Evolutionary conservation across 768 basidiomycete genomes (phyloP), one percentile per base, ranked within the genome.

Genomic region (Tricholoma sp.): DNA sequence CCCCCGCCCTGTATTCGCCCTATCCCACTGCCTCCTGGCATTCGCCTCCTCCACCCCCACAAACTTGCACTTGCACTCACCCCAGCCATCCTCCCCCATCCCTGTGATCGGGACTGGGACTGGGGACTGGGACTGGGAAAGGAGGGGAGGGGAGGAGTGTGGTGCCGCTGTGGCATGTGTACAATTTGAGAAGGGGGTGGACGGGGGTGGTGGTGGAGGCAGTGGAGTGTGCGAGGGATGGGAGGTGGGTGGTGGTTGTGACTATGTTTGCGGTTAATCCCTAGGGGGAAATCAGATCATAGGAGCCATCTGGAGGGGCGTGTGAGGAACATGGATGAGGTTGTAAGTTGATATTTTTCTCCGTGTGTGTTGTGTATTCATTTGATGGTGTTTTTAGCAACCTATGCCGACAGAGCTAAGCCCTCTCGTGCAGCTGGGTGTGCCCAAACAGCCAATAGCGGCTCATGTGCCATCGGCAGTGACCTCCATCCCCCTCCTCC

Each of bases 241-340:
- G 84, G 18, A 6, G 39, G n/a, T 92, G 88, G 87, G 68, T 84
- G n/a, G 89, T 82, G 2, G 68, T 91, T 34, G 81, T 77, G 15
- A 90, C 86, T 6, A 41, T 92, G 0, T 93, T 91, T 64, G 81
- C 86, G 6, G 74, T 85, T 6, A 88, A 91, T 66, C 89, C 89
- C 4, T 85, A 86, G 89, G 1, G 88, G 92, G 3, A 74, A 74
- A 33, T 74, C 86, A 1, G 85, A 91, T 70, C 70, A 80, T 33
- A 67, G 67, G 33, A 85, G 87, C 50, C 86, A 89, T 70, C 60
- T 86, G 53, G 76, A 80, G 37, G 82, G 80, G 4, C 73, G 73
- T 63, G 84, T 90, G 0, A 67, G 72, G 65, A 87, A 91, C 59
- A 69, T 41, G 1, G 39, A 41, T 41, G 17, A 41, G 17, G 7